Evolutionary conservation across 1,284 basidiomycete species (phyloP).

Genomic region (Heterobasidion parviporum): DNA sequence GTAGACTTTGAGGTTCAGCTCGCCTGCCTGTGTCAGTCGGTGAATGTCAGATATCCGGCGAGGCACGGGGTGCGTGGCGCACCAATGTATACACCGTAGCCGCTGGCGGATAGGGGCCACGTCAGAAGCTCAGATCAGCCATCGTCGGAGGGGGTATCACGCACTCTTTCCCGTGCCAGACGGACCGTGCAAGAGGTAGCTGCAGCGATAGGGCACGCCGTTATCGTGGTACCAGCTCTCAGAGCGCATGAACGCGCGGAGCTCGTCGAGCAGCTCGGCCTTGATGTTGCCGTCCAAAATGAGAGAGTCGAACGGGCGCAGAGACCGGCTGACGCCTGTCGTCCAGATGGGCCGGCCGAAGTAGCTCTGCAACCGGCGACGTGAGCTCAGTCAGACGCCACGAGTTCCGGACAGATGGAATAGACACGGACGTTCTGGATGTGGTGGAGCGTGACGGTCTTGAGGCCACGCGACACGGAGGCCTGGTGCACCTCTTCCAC

Average conservation of each 20-base stretch:
- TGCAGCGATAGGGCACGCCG: background rate
- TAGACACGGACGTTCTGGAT: no score
- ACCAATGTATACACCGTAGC: background rate
- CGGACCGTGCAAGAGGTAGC: background rate
- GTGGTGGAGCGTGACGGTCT: background rate
- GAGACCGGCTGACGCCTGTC: background rate
- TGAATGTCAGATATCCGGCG: background rate
- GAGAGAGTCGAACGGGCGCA: background rate
- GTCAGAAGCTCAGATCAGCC: background rate
- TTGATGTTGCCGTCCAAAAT: background rate
- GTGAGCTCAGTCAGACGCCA: background rate
- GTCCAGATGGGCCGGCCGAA: background rate
- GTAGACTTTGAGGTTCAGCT: background rate
- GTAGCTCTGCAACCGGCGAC: background rate
- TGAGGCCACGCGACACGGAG: background rate
- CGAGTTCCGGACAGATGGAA: background rate
- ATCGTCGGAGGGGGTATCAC: background rate
- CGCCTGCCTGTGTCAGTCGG: background rate
- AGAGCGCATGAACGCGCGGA: background rate
- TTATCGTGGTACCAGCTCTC: background rate
- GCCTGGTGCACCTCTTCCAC: background rate
- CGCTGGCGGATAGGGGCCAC: background rate
- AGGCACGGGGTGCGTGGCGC: background rate
- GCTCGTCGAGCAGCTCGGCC: background rate
- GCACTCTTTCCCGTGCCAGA: background rate